Conservation (phyloP, 2,329 filamentous ascomycete species). For the Alternaria solani region DNA sequence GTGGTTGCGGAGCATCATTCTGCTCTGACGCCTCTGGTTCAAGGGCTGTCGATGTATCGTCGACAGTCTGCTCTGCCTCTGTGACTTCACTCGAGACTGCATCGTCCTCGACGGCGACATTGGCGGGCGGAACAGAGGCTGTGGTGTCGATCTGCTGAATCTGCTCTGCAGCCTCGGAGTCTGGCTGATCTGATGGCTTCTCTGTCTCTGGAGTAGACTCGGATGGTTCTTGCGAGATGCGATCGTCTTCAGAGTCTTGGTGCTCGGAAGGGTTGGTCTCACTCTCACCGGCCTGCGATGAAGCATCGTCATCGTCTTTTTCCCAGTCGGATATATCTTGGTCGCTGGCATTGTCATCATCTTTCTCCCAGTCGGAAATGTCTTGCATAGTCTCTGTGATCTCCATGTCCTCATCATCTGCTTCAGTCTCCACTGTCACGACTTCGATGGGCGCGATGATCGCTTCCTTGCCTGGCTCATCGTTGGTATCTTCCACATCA, state of each 20-base stretch:
- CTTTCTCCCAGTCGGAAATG: slow-evolving; percentile 2
- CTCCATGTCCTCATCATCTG: not conserved
- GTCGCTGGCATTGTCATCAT: not conserved
- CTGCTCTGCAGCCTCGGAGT: not conserved
- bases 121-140: not conserved
- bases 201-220: slow-evolving; percentile 6
- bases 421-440: not conserved
- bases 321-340: slow-evolving; percentile 6
- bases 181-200: not conserved
- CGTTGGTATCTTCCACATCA: not conserved
- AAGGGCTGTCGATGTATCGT: not conserved
- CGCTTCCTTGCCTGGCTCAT: not conserved
- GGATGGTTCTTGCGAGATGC: not conserved
- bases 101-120: not conserved
- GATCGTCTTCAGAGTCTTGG: slow-evolving; percentile 1
- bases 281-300: slow-evolving; percentile 3
- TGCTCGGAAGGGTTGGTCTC: slow-evolving; percentile 16
- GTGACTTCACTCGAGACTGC: not conserved
- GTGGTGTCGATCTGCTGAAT: not conserved
- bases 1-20: not conserved
- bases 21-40: not conserved
- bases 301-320: slow-evolving; percentile 5
- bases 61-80: not conserved
- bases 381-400: slow-evolving; percentile 1
- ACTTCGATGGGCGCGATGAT: not conserved